Evolutionary conservation across 345 rosid genomes (phyloP).

Genomic region (Hevea brasiliensis): DNA sequence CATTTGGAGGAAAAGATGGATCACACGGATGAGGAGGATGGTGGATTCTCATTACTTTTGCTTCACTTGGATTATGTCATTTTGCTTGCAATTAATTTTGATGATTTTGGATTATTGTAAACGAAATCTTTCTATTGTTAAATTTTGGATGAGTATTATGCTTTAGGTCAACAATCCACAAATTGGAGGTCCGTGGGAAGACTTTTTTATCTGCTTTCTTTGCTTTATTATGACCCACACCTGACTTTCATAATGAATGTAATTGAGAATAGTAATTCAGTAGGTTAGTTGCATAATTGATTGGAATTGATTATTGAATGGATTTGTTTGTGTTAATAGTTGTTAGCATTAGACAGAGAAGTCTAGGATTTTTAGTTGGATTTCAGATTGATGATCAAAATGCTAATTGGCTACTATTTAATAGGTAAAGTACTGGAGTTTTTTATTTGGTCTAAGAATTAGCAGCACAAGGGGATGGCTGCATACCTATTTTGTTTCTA

Average conservation of each 20-base stretch:
- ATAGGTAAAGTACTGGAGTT: too few species aligned
- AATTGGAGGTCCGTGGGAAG: too few species aligned
- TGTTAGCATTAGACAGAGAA: neutral
- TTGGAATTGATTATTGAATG: neutral
- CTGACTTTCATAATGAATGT: too few species aligned
- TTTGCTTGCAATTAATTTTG: neutral
- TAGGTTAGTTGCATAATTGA: neutral
- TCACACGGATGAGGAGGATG: conserved; percentile 47
- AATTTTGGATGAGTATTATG: too few species aligned
- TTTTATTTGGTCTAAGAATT: neutral
- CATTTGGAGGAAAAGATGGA: conserved; percentile 56
- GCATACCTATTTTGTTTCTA: neutral
- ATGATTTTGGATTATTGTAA: neutral
- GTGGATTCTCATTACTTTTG: neutral
- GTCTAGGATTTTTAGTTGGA: neutral
- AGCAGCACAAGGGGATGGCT: neutral
- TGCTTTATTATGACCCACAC: neutral
- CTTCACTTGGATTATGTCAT: neutral
- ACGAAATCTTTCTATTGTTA: neutral
- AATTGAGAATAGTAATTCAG: neutral
- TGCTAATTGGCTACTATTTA: neutral
- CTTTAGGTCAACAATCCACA: too few species aligned
- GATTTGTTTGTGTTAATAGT: neutral
- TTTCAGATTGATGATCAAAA: neutral
- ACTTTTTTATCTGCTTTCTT: too few species aligned